phyloP scores from a whole-genome alignment of 306 rosid genomes.

The Argentina anserina region DNA sequence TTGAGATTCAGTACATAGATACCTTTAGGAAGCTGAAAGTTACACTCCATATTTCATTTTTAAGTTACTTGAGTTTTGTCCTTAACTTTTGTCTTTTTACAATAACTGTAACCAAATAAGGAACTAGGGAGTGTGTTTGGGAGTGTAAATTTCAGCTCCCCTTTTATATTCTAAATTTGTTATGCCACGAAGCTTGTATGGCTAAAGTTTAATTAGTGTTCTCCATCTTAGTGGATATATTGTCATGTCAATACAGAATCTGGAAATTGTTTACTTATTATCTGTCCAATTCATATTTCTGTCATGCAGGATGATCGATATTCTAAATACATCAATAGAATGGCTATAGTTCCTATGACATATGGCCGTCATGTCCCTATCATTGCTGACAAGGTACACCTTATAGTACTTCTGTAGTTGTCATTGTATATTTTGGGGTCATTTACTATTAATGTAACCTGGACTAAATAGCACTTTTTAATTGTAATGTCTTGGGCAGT shows the following conservation, averaged over 20 bases:
- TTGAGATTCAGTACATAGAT: neutral
- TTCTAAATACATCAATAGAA: conserved; percentile 65
- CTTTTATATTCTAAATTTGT: neutral
- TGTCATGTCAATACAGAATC: neutral
- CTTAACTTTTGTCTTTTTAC: too few relatives aligned
- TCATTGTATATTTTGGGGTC: neutral
- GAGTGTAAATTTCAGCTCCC: too few relatives aligned
- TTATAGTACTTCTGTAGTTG: neutral
- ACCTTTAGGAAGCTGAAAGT: too few relatives aligned
- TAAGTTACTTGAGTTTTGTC: too few relatives aligned
- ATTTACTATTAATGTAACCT: too few relatives aligned
- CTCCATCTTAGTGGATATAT: neutral
- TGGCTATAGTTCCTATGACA: conserved; percentile 95
- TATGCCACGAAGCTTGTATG: neutral
- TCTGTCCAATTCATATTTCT: neutral
- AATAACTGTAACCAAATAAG: too few relatives aligned
- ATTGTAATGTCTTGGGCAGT: neutral
- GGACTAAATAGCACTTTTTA: neutral
- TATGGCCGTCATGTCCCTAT: conserved; percentile 96
- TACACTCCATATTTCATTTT: too few relatives aligned
- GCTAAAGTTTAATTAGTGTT: neutral
- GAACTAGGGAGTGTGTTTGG: too few relatives aligned
- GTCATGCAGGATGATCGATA: conserved; percentile 87
- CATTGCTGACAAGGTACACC: conserved; percentile 70
- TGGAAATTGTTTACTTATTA: neutral